A percentile compares a stretch with the other conserved stretches of the same genome.
Conservation (phyloP, 257 asterid species). For the Forsythia viridissima region DNA sequence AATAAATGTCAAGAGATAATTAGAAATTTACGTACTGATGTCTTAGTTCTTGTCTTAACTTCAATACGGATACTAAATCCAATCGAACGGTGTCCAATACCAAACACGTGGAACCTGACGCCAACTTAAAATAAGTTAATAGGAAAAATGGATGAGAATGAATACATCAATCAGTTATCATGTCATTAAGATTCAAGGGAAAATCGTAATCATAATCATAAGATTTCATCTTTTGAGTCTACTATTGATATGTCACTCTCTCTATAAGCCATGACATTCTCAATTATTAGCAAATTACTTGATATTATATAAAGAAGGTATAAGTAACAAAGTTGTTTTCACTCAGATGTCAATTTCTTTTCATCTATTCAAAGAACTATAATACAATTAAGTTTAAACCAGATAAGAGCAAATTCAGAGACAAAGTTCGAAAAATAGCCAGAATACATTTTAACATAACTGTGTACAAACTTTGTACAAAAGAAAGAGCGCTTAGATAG, state of each 20-base stretch:
- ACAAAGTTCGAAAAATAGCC: background rate
- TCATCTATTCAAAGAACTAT: background rate
- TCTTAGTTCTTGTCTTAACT: slow-evolving; percentile 77
- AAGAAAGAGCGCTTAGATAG: background rate
- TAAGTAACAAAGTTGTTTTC: background rate
- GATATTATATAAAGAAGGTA: background rate
- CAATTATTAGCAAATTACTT: background rate
- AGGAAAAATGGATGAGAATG: background rate
- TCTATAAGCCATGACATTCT: slow-evolving; percentile 7
- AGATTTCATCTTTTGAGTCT: background rate
- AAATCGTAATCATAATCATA: slow-evolving; percentile 4
- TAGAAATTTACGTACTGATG: slow-evolving; percentile 56
- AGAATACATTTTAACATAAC: background rate
- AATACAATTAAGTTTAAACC: background rate
- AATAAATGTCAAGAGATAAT: background rate
- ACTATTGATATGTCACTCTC: background rate
- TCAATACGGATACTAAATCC: slow-evolving; percentile 86
- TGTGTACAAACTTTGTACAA: background rate
- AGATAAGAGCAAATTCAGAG: background rate
- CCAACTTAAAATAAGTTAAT: slow-evolving; percentile 14
- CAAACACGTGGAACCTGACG: slow-evolving; percentile 93
- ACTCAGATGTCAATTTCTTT: background rate
- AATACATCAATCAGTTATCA: background rate
- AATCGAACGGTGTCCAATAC: slow-evolving; percentile 76
- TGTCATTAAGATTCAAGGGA: slow-evolving; percentile 2